Conservation (phyloP, 2,329 filamentous ascomycete species). For the Didymella arachidicola region DNA sequence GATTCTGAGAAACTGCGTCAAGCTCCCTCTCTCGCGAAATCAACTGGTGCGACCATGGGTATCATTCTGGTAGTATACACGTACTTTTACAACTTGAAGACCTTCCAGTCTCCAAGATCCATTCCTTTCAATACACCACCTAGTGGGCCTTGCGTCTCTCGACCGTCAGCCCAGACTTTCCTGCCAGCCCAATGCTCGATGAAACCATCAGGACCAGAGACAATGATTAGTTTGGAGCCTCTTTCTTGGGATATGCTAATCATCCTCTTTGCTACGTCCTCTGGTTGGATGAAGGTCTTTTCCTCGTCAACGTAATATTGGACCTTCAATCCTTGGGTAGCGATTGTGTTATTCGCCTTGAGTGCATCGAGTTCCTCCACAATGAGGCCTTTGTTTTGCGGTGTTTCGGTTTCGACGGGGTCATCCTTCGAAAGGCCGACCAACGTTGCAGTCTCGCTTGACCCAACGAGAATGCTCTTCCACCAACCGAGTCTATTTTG, state of each 20-base stretch:
- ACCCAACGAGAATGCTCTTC: slow-evolving; percentile 38
- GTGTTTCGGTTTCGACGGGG: slow-evolving; percentile 2
- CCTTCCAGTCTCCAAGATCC: slow-evolving; percentile 63
- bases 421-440: slow-evolving; percentile 18
- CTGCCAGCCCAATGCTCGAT: slow-evolving; percentile 79
- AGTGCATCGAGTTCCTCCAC: slow-evolving; percentile 70
- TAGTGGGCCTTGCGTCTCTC: slow-evolving; percentile 77
- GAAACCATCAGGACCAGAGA: slow-evolving; percentile 93
- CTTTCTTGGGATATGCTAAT: slow-evolving; percentile 33
- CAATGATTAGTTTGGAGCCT: slow-evolving; percentile 73
- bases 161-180: slow-evolving; percentile 77
- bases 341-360: slow-evolving; percentile 52
- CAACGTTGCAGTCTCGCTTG: slow-evolving; percentile 17
- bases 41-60: slow-evolving; percentile 7
- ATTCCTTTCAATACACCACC: slow-evolving; percentile 72
- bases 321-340: slow-evolving; percentile 55
- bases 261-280: slow-evolving; percentile 45
- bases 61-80: slow-evolving; percentile 21
- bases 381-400: slow-evolving; percentile 56
- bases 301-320: slow-evolving; percentile 87
- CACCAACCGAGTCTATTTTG: slow-evolving; percentile 34
- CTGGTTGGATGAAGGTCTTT: slow-evolving; percentile 65
- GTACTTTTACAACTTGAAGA: slow-evolving; percentile 63
- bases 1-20: neutral
- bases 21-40: neutral